Evolutionary conservation across 1,284 basidiomycete genomes (phyloP).

Genomic region (Apiotrichum veenhuisii): DNA sequence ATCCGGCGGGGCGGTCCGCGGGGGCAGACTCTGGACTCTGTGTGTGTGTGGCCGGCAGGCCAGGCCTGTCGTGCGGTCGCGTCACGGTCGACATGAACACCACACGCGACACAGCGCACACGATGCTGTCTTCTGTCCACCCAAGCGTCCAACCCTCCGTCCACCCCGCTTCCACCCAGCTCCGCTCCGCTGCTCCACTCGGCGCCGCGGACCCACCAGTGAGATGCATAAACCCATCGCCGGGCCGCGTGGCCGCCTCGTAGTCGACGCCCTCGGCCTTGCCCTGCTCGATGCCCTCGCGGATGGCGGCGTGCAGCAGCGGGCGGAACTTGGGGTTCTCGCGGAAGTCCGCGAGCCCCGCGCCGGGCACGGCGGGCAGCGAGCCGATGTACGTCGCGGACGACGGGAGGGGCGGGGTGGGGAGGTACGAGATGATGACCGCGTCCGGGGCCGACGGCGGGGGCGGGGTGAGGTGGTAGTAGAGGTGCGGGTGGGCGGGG

Average conservation of each 20-base stretch:
- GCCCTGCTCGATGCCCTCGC: constrained; percentile 22
- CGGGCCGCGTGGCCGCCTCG: constrained; percentile 42
- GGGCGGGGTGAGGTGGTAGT: constrained; percentile 31
- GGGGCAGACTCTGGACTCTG: too few species aligned
- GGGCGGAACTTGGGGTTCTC: constrained; percentile 36
- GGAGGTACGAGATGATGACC: constrained; percentile 36
- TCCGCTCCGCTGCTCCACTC: not conserved
- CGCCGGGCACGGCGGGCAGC: constrained; percentile 29
- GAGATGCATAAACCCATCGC: constrained; percentile 48
- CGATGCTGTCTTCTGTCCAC: not conserved
- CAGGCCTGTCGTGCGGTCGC: too few species aligned
- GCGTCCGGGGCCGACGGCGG: not conserved
- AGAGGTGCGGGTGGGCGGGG: constrained; percentile 39
- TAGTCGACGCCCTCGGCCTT: constrained; percentile 29
- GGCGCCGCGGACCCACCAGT: constrained; percentile 32
- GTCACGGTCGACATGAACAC: too few species aligned
- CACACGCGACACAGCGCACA: too few species aligned
- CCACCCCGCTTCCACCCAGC: not conserved
- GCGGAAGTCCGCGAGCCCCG: constrained; percentile 34
- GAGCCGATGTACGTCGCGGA: constrained; percentile 30
- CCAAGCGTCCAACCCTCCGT: not conserved
- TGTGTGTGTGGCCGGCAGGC: too few species aligned
- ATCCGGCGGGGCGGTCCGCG: not conserved
- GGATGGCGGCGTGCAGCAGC: constrained; percentile 29
- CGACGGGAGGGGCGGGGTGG: constrained; percentile 18